Base-by-base conservation (phyloP, 352 stramenopile species). In the Phytophthora pluvialis region DNA sequence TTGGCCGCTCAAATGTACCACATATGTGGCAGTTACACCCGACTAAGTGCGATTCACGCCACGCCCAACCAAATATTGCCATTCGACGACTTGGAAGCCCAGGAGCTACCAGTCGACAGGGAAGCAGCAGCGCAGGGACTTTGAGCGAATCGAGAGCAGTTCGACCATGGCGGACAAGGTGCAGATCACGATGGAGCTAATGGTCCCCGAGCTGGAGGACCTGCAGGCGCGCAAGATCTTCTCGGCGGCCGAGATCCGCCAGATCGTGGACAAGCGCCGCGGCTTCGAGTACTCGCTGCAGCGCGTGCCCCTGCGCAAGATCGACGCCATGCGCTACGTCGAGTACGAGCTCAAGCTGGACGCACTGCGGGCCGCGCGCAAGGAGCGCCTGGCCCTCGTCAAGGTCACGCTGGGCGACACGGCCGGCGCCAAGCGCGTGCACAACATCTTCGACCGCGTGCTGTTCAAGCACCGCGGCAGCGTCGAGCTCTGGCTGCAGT, bases 331-430 rank as follows among this genome's bases (percentile, higher is more conserved):
- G 73, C 90, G 93, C 36, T 98, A 98, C 77, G 93, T 97, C 47
- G 90, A 97, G 72, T 97, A 98, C 78, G 93, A 98, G 70, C 70
- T 98, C 25, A 96, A 97, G 67, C 70, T 98, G 47, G 91, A 98
- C 33, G 88, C 87, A 31, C 77, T 98, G 31, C 87, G 91, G 5
- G 81, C 77, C 28, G 83, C 91, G 47, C 87, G 91, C 48, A 97
- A 97, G 65, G 73, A 86, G 40, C 86, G 88, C 2, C 63, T 86
- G 12, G 80, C 75, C 1, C 69, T 94, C 36, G 65, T 78, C 49
- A 96, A 94, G 73, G 71, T 78, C 53, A 82, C 79, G 44, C 52
- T 91, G 48, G 92, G 81, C 60, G 91, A 94, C 73, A 89, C 74
- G 45, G 78, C 89, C 2, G 82, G 85, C 44, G 60, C 81, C 39